Evolutionary conservation across 352 stramenopile species (phyloP).

Genomic region (Nothophytophthora sp.): DNA sequence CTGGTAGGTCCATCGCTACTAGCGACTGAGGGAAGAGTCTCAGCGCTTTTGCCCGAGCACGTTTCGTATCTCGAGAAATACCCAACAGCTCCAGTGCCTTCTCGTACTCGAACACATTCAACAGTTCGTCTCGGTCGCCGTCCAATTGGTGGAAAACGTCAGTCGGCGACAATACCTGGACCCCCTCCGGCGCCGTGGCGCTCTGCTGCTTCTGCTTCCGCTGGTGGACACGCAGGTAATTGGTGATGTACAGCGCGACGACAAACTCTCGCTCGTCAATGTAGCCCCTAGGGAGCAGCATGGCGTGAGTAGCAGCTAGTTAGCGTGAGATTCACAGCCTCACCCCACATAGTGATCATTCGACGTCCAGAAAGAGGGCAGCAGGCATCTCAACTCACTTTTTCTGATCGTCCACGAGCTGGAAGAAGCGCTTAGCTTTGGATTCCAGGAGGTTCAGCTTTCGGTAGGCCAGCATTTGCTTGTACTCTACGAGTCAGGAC

Average conservation of each 20-base stretch:
- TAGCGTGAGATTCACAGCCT: no score
- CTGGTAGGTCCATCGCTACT: conserved; percentile 36
- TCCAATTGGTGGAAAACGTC: conserved; percentile 69
- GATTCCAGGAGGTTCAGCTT: conserved; percentile 70
- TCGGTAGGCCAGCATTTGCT: conserved; percentile 72
- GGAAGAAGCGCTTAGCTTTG: conserved; percentile 69
- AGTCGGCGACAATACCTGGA: conserved; percentile 36
- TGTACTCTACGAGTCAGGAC: conserved; percentile 54
- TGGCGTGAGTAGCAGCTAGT: no score
- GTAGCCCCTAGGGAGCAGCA: conserved; percentile 37
- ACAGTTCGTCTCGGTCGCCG: conserved; percentile 50
- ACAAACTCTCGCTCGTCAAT: conserved; percentile 81
- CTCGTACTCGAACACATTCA: conserved; percentile 74
- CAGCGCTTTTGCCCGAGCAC: conserved; percentile 16
- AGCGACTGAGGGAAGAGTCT: conserved; percentile 37
- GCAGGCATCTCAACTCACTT: no score
- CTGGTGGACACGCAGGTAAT: conserved; percentile 45
- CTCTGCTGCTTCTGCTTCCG: conserved; percentile 7
- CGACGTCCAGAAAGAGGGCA: no score
- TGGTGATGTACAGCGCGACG: conserved; percentile 72
- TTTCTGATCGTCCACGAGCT: conserved; percentile 71
- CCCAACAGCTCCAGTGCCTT: conserved; percentile 57
- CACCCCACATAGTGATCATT: no score
- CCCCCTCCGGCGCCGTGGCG: background rate
- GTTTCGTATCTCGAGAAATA: conserved; percentile 16